Percentiles rank a stretch among this genome's conserved stretches.
Evolutionary conservation across 345 rosid genomes (phyloP).

Genomic region (Euclidium syriacum): DNA sequence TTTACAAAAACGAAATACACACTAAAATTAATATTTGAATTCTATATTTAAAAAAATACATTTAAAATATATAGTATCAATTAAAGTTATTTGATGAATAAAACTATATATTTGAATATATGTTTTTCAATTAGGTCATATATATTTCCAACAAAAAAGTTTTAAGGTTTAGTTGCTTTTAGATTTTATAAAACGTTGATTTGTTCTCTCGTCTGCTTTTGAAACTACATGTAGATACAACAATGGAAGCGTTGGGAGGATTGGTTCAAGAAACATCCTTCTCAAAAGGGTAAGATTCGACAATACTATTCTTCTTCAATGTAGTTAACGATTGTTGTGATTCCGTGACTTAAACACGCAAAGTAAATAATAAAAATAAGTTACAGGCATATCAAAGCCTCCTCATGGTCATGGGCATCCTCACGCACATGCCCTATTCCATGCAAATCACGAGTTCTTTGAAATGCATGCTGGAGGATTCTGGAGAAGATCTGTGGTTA

Average conservation of each 20-base stretch:
- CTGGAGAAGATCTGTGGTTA: conserved; percentile 60
- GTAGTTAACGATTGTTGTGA: not conserved
- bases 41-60: no score
- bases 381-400: conserved; percentile 19
- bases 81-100: no score
- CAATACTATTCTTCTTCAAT: not conserved
- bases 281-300: conserved; percentile 24
- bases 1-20: no score
- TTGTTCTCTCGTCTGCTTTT: no score
- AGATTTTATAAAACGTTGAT: no score
- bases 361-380: not conserved
- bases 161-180: no score
- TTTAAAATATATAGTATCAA: no score
- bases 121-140: no score
- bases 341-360: not conserved
- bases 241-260: conserved; percentile 85
- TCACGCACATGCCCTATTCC: conserved; percentile 16
- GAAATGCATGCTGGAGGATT: conserved; percentile 42
- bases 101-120: no score
- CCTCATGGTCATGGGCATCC: conserved; percentile 13
- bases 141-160: no score
- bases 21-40: no score
- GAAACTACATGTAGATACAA: conserved; percentile 41
- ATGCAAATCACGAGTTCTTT: conserved; percentile 24
- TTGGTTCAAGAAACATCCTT: conserved; percentile 22